A percentile compares a stretch with the other conserved stretches of the same genome.
Evolutionary conservation across 345 rosid species (phyloP).

Genomic region (Alliaria petiolata): DNA sequence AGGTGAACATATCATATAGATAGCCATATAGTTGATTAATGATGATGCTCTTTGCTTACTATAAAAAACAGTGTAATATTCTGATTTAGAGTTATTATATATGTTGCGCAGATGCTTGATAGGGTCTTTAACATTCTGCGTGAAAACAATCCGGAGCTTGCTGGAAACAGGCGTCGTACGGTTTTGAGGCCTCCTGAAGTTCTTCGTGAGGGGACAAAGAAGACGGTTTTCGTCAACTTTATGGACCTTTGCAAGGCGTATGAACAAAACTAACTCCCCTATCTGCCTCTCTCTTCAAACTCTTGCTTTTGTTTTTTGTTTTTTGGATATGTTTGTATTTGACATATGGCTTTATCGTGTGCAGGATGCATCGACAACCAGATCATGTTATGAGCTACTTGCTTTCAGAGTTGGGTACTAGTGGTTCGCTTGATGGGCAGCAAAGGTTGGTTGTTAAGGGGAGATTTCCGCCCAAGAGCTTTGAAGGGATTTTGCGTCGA

Average conservation of each 20-base stretch:
- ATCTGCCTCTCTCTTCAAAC: too few relatives aligned
- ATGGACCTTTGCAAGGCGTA: conserved; percentile 94
- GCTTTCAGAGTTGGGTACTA: conserved; percentile 76
- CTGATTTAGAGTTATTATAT: conserved; percentile 8
- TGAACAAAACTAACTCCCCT: conserved; percentile 1
- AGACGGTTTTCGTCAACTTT: conserved; percentile 85
- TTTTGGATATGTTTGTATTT: background rate
- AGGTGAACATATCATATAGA: conserved; percentile 43
- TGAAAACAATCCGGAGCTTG: conserved; percentile 83
- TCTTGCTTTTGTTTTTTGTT: background rate
- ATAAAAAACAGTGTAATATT: background rate
- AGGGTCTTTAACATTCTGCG: conserved; percentile 70
- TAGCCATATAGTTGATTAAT: background rate
- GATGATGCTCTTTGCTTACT: background rate
- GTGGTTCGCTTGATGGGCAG: conserved; percentile 81
- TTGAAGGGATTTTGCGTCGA: conserved; percentile 60
- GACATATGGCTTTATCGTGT: background rate
- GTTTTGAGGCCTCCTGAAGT: conserved; percentile 94
- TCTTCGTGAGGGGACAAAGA: conserved; percentile 92
- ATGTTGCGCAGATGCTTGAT: conserved; percentile 59
- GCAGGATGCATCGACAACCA: conserved; percentile 83
- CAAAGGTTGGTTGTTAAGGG: conserved; percentile 83
- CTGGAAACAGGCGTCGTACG: conserved; percentile 80
- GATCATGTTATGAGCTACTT: conserved; percentile 80
- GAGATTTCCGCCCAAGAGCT: conserved; percentile 70